A percentile compares a stretch with the other conserved stretches of the same genome.
Conservation (phyloP, 768 basidiomycete species). For the Agrocybe pediades region DNA sequence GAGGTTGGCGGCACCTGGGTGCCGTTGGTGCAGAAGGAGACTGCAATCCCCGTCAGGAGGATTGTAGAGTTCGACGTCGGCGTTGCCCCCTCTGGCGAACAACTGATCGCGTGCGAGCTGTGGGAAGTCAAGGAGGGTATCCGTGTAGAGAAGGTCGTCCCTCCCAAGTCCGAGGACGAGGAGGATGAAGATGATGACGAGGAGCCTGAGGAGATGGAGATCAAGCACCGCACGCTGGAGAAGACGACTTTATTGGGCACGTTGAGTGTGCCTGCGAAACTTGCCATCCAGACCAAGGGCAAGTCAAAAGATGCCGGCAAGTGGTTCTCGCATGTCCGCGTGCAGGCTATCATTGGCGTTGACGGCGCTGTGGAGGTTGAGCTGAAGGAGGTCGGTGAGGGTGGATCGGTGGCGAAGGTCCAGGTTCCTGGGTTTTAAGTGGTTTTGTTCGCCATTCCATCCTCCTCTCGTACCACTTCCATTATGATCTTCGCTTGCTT, state of each 20-base stretch:
- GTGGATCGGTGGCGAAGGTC: constrained; percentile 16
- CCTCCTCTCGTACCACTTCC: background rate
- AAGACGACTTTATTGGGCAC: constrained; percentile 56
- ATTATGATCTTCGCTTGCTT: background rate
- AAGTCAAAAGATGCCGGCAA: constrained; percentile 43
- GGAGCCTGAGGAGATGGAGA: constrained; percentile 62
- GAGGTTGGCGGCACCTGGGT: constrained; percentile 67
- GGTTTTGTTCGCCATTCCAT: background rate
- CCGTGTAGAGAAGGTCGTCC: constrained; percentile 58
- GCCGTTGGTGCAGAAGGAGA: constrained; percentile 68
- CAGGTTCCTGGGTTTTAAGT: constrained; percentile 16
- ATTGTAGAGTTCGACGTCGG: constrained; percentile 59
- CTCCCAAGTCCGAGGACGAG: constrained; percentile 46
- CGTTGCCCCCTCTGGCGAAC: constrained; percentile 34
- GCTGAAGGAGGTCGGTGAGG: constrained; percentile 38
- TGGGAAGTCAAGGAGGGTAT: constrained; percentile 78
- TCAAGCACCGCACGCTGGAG: constrained; percentile 60
- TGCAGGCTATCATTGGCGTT: constrained; percentile 37
- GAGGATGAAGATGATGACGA: constrained; percentile 51
- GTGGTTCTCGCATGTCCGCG: constrained; percentile 53
- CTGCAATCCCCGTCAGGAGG: constrained; percentile 68
- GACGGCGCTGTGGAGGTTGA: constrained; percentile 40
- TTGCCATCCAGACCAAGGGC: constrained; percentile 41
- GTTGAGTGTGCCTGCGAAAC: constrained; percentile 40
- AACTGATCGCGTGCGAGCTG: constrained; percentile 67